Conservation (phyloP, 306 rosid genomes). For the Quercus suber region DNA sequence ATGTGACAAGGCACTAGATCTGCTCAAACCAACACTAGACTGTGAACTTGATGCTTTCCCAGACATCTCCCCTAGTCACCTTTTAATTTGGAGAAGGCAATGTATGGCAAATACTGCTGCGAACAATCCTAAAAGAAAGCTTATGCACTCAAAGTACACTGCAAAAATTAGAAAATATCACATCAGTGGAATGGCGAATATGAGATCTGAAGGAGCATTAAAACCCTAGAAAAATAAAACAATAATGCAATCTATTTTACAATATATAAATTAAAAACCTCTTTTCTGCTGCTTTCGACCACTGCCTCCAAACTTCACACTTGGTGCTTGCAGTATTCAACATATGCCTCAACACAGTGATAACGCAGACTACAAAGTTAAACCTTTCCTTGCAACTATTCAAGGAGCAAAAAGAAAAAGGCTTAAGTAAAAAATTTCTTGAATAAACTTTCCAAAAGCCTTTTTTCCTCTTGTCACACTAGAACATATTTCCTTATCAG, state of each 20-base stretch:
- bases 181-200: conserved; percentile 14
- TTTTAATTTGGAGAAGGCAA: conserved; percentile 16
- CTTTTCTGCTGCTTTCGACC: conserved; percentile 23
- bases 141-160: conserved; percentile 24
- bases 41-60: conserved; percentile 82
- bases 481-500: background rate
- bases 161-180: conserved; percentile 21
- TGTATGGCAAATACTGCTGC: conserved; percentile 23
- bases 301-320: conserved; percentile 21
- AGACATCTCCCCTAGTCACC: conserved; percentile 49
- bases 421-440: background rate
- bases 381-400: conserved; percentile 68
- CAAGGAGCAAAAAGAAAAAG: conserved; percentile 13
- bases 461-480: conserved; percentile 13
- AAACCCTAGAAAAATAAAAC: background rate
- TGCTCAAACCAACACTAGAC: conserved; percentile 62
- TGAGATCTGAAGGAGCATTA: conserved; percentile 20
- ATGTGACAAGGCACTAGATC: conserved; percentile 86
- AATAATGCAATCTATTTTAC: conserved; percentile 8
- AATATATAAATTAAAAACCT: conserved; percentile 23
- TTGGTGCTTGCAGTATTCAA: conserved; percentile 3
- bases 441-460: conserved; percentile 3
- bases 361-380: conserved; percentile 25
- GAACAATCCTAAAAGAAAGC: conserved; percentile 10
- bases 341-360: conserved; percentile 15